Evolutionary conservation across 176 grass and related monocot species (phyloP).

Genomic region (Themeda triandra): DNA sequence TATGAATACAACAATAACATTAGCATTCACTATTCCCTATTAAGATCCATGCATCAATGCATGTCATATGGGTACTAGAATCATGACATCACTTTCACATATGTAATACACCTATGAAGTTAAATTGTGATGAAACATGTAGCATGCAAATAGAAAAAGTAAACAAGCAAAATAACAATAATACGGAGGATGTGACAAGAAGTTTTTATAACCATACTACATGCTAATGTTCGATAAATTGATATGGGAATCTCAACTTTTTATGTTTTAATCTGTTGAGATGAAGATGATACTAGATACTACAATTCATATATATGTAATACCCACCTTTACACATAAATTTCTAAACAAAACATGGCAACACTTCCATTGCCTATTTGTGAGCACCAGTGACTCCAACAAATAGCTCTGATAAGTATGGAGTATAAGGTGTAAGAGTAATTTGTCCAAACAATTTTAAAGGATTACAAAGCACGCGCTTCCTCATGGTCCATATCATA

Average conservation of each 20-base stretch:
- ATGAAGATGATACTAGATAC: not conserved
- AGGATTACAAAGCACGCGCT: not conserved
- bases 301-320: not conserved
- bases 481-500: not conserved
- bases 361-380: not conserved
- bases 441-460: not conserved
- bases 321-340: not conserved
- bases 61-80: not conserved
- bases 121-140: not conserved
- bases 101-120: not conserved
- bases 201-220: not conserved
- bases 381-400: not conserved
- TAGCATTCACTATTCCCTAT: too few species aligned
- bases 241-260: not conserved
- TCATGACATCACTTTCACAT: not conserved
- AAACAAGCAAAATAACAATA: not conserved
- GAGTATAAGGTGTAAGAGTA: not conserved
- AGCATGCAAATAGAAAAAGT: not conserved
- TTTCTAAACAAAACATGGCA: too few species aligned
- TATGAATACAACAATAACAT: not conserved
- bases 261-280: not conserved
- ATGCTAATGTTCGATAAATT: not conserved
- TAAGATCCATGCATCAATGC: not conserved
- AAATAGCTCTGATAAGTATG: not conserved
- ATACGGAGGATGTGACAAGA: not conserved